Evolutionary conservation across 192 early-diverging fungal species (phyloP), one percentile per base, ranked within the genome.

Genomic region (Neocallimastix lanati): DNA sequence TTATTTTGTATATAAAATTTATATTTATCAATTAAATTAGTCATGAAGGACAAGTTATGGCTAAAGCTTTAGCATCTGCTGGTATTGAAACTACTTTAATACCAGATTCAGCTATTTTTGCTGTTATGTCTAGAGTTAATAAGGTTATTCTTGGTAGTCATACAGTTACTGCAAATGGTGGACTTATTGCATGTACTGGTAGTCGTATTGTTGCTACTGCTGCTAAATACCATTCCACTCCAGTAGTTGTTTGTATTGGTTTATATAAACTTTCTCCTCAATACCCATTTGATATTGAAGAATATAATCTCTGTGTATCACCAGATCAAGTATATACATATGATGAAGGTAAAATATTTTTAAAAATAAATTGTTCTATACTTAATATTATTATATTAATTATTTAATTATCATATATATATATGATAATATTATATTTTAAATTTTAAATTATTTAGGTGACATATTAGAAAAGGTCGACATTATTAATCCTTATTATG

Each of bases 41-140:
- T 58, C 92, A 93, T 82, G 87, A 90, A 76, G 97, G 97, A 12
- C 97, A 96, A 78, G 88, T 91, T 78, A 93, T 93, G 91, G 95
- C 95, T 21, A 80, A 84, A 58, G 86, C 89, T 27, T 86, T 99
- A 58, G 86, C 92, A 11, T 82, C 85, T 28, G 87, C 91, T 12
- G 93, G 94, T 5, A 97, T 99, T 82, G 94, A 96, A 76, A 95
- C 94, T 1, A 95, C 93, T 0, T 90, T 97, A 13, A 94, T 99
- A 29, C 87, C 93, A 0, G 97, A 99, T 82, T 92, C 95, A 25
- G 95, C 97, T 0, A 91, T 96, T 27, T 97, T 96, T 91, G 96
- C 95, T 14, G 92, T 97, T 78, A 99, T 99, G 97, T 92, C 96
- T 38, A 90, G 97, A 77, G 96, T 97, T 28, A 96, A 96, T 89